phyloP scores from a whole-genome alignment of 768 basidiomycete genomes.

The Boletus subcaerulescens region DNA sequence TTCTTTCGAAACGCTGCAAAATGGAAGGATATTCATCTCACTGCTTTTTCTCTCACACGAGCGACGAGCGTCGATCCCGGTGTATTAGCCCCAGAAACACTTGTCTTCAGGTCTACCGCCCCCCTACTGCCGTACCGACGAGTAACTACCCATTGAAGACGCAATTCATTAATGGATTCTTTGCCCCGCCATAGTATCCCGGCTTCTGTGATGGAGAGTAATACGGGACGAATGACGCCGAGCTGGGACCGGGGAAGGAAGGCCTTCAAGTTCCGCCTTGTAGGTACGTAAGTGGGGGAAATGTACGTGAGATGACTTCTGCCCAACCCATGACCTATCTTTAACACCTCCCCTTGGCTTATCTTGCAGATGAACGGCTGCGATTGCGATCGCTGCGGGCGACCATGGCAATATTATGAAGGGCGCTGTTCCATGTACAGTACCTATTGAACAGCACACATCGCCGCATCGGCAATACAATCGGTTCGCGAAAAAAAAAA shows the following conservation, averaged over 20 bases:
- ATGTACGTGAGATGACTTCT: constrained; percentile 7
- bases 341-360: neutral
- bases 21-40: constrained; percentile 9
- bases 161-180: neutral
- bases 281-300: constrained; percentile 15
- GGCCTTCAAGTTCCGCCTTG: neutral
- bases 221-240: neutral
- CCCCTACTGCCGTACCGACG: neutral
- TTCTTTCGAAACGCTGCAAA: neutral
- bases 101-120: neutral
- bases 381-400: constrained; percentile 9
- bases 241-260: constrained; percentile 1
- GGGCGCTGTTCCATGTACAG: no score
- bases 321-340: neutral
- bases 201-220: neutral
- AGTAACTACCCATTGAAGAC: neutral
- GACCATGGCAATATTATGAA: neutral
- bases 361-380: neutral
- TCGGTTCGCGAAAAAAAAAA: no score
- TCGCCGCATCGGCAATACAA: no score
- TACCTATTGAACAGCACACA: no score
- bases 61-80: constrained; percentile 15
- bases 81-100: constrained; percentile 4
- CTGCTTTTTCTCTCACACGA: neutral
- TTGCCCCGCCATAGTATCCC: neutral